Evolutionary conservation across 345 rosid species (phyloP).

Genomic region (Gossypium arboreum): DNA sequence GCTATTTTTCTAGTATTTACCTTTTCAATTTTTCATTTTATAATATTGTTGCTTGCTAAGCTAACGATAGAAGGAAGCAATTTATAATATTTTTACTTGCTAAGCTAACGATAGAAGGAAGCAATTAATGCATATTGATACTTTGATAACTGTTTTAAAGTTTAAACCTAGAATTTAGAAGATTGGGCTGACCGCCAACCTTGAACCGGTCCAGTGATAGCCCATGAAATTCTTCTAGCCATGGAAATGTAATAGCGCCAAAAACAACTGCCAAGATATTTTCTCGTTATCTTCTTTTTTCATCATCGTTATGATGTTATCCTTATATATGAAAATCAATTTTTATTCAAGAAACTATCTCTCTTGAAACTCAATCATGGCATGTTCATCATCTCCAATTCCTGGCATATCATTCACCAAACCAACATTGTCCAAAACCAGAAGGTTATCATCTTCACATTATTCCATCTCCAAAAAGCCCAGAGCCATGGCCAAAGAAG

Average conservation of each 20-base stretch:
- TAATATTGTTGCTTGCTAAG: no score
- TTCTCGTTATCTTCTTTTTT: background rate
- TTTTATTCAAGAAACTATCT: background rate
- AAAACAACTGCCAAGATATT: conserved; percentile 18
- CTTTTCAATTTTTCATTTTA: no score
- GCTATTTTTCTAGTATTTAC: no score
- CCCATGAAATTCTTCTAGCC: background rate
- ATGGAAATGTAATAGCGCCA: conserved; percentile 19
- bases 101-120: no score
- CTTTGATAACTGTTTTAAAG: no score
- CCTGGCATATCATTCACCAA: conserved; percentile 47
- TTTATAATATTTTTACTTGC: no score
- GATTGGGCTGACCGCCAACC: background rate
- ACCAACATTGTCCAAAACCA: conserved; percentile 25
- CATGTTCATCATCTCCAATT: conserved; percentile 44
- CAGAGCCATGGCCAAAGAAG: conserved; percentile 64
- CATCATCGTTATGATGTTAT: background rate
- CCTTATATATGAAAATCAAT: background rate
- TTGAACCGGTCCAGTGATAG: background rate
- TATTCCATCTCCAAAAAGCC: conserved; percentile 17
- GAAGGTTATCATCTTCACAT: conserved; percentile 29
- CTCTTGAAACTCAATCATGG: conserved; percentile 34
- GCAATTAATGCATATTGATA: no score
- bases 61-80: no score
- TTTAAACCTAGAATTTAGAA: background rate